Conservation (phyloP, 441 rosid species). For the Sinapis alba region DNA sequence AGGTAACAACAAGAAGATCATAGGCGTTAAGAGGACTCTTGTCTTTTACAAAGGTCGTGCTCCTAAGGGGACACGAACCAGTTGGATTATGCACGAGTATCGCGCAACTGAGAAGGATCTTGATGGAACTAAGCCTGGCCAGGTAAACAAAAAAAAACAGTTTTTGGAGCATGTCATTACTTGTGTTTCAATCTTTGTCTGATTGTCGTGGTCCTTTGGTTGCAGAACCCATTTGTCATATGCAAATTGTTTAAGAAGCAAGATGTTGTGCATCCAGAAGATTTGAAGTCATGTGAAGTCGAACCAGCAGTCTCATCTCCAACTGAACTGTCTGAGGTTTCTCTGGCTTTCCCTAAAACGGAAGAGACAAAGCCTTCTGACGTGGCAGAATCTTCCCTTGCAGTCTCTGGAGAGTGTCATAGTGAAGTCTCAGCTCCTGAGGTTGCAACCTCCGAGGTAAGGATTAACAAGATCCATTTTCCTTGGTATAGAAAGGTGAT, state of each 20-base stretch:
- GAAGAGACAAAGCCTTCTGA: slow-evolving; percentile 18
- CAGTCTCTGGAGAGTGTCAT: slow-evolving; percentile 24
- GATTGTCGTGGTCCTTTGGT: neutral
- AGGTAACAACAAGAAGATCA: slow-evolving; percentile 51
- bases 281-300: slow-evolving; percentile 41
- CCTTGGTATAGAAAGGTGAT: neutral
- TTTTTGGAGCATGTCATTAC: neutral
- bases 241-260: slow-evolving; percentile 79
- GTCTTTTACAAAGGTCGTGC: slow-evolving; percentile 83
- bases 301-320: slow-evolving; percentile 51
- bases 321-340: slow-evolving; percentile 43
- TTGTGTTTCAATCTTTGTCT: neutral
- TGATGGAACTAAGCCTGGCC: slow-evolving; percentile 76
- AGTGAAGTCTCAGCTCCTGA: slow-evolving; percentile 36
- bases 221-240: slow-evolving; percentile 73
- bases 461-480: slow-evolving; percentile 9
- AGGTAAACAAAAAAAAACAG: slow-evolving; percentile 43
- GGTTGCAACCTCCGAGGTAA: slow-evolving; percentile 47
- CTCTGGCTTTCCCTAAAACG: slow-evolving; percentile 34
- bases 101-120: slow-evolving; percentile 72
- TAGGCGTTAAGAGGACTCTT: slow-evolving; percentile 82
- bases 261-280: slow-evolving; percentile 43
- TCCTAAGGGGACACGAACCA: slow-evolving; percentile 66
- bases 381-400: slow-evolving; percentile 15
- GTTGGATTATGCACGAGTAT: slow-evolving; percentile 93